Evolutionary conservation across 768 basidiomycete species (phyloP).

Genomic region (Tylopilus rubrobrunneus): DNA sequence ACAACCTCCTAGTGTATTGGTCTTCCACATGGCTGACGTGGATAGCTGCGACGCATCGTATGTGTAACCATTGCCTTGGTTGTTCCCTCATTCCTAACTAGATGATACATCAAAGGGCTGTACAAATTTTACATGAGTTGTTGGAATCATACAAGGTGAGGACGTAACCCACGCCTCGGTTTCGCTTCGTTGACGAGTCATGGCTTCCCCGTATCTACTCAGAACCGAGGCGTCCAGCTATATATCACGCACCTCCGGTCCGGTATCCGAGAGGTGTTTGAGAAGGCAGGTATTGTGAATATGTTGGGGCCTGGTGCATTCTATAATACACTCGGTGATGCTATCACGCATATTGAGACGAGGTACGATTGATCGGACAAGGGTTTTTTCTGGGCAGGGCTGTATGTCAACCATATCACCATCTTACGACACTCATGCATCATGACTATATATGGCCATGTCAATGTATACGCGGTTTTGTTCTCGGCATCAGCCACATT

Average conservation of each 20-base stretch:
- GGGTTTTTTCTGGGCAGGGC: background rate
- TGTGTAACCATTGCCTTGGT: slow-evolving; percentile 26
- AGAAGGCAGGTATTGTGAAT: slow-evolving; percentile 40
- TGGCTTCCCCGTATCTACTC: background rate
- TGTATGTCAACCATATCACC: background rate
- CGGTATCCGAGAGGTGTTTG: slow-evolving; percentile 36
- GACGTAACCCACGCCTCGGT: background rate
- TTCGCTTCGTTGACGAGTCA: background rate
- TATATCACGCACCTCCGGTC: slow-evolving; percentile 46
- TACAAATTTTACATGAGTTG: slow-evolving; percentile 79
- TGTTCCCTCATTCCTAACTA: slow-evolving; percentile 3
- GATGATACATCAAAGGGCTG: slow-evolving; percentile 48
- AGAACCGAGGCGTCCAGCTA: slow-evolving; percentile 43
- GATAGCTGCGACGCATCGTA: slow-evolving; percentile 90
- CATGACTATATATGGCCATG: background rate
- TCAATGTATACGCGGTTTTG: background rate
- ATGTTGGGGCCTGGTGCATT: slow-evolving; percentile 44
- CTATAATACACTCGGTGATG: slow-evolving; percentile 40
- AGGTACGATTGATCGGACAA: slow-evolving; percentile 7
- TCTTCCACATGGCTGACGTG: slow-evolving; percentile 93
- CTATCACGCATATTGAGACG: slow-evolving; percentile 37
- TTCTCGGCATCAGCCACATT: background rate
- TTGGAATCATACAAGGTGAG: slow-evolving; percentile 72
- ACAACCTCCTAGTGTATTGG: slow-evolving; percentile 68
- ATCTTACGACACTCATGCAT: background rate